Evolutionary conservation across 176 grass and related monocot species (phyloP).

Genomic region (Oryza australiensis): DNA sequence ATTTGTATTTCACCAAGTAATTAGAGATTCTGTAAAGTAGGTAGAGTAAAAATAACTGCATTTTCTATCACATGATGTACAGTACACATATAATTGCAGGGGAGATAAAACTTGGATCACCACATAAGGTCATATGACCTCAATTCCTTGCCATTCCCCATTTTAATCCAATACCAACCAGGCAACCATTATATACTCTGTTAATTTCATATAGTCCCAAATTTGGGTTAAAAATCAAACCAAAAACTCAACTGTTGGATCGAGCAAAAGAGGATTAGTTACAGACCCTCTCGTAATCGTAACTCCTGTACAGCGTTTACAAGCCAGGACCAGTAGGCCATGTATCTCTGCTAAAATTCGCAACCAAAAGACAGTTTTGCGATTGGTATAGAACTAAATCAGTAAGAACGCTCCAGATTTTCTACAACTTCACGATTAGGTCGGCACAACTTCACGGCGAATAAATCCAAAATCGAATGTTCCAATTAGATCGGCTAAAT

Average conservation of each 20-base stretch:
- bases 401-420: not conserved
- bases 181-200: not conserved
- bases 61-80: not conserved
- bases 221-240: not conserved
- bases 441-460: not conserved
- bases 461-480: not conserved
- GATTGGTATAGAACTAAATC: not conserved
- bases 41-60: not conserved
- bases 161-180: not conserved
- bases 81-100: not conserved
- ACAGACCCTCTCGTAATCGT: not conserved
- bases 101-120: not conserved
- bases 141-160: not conserved
- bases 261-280: not conserved
- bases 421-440: not conserved
- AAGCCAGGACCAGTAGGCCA: not conserved
- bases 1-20: not conserved
- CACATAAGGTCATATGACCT: not conserved
- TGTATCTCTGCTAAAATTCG: not conserved
- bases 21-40: not conserved
- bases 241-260: not conserved
- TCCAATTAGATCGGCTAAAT: not conserved
- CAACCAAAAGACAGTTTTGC: not conserved
- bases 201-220: not conserved
- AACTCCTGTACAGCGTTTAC: not conserved